Evolutionary conservation across 352 stramenopile species (phyloP), one percentile per base, ranked within the genome.

Genomic region (Sclerospora graminicola): DNA sequence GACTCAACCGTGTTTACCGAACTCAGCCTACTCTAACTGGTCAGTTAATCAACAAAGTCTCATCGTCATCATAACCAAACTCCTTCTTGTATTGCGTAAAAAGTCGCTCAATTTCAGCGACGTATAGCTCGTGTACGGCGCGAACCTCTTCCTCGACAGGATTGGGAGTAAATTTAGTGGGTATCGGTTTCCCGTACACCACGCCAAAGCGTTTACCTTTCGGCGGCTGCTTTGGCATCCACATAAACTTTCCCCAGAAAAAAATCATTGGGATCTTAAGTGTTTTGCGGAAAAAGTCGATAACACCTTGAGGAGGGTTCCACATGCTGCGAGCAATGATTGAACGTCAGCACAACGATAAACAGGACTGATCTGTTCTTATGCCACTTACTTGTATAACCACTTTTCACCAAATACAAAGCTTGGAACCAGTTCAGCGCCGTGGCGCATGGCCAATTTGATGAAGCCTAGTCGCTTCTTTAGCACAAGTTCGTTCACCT

Each of bases 401-500:
- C 60, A 87, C 59, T 89, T 89, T 44, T 89, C 78, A 37, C 66
- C 66, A 40, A 89, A 89, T 9, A 87, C 78, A 35, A 87, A 87
- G 10, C 60, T 76, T 4, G 78, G 78, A 16, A 89, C 78, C 41
- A 89, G 66, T 16, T 87, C 70, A 1, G 74, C 78, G 9, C 74
- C 74, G 30, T 89, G 72, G 23, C 69, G 72, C 38, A 89, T 83
- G 31, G 78, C 78, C 19, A 89, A 57, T 51, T 87, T 89, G 53
- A 89, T 66, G 31, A 89, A 89, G 11, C 78, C 78, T 28, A 89
- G 41, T n/a, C 78, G 74, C 34, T 84, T 81, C 54, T 84, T 80
- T 21, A 89, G 66, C 45, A 89, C 62, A 36, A 89, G 59, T 16
- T 69, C 58, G 41, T 78, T 89, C 48, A 74, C 65, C 34, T 85